Evolutionary conservation across 2,329 filamentous ascomycete genomes (phyloP).

Genomic region (Apiospora phragmitis): DNA sequence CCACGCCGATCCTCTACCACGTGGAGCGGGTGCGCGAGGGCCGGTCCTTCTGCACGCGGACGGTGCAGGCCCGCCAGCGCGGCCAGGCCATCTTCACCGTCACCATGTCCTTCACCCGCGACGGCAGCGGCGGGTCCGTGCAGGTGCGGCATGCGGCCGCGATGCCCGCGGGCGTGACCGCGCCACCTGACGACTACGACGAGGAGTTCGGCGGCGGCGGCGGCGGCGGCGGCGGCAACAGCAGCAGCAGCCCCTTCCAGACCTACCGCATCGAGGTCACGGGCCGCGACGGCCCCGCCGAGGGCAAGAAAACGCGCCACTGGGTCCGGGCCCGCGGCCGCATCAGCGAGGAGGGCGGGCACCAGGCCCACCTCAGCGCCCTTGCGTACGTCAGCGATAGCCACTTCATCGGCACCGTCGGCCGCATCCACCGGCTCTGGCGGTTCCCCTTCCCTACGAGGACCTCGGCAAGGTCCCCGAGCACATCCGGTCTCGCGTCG

Average conservation of each 20-base stretch:
- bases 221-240: conserved; percentile 31
- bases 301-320: conserved; percentile 66
- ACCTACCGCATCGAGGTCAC: conserved; percentile 43
- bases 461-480: conserved; percentile 53
- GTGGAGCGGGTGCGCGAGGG: conserved; percentile 93
- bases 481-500: conserved; percentile 38
- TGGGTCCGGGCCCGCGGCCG: conserved; percentile 75
- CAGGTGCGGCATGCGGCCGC: conserved; percentile 65
- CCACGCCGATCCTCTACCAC: conserved; percentile 88
- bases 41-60: conserved; percentile 84
- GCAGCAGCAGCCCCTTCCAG: conserved; percentile 46
- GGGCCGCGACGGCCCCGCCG: conserved; percentile 44
- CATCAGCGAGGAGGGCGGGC: conserved; percentile 73
- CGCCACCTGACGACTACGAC: conserved; percentile 42
- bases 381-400: conserved; percentile 92
- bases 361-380: conserved; percentile 80
- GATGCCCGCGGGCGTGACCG: conserved; percentile 50
- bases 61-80: conserved; percentile 90
- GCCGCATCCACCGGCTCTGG: conserved; percentile 78
- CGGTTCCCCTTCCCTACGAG: conserved; percentile 61
- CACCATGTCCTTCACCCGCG: conserved; percentile 83
- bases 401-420: conserved; percentile 89
- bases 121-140: conserved; percentile 53
- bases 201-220: conserved; percentile 39
- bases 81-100: conserved; percentile 93